These are phyloP conservation scores for Mycena albidolilacea DNA, from an alignment of 768 basidiomycete species.

Conservation along the genomic window DNA sequence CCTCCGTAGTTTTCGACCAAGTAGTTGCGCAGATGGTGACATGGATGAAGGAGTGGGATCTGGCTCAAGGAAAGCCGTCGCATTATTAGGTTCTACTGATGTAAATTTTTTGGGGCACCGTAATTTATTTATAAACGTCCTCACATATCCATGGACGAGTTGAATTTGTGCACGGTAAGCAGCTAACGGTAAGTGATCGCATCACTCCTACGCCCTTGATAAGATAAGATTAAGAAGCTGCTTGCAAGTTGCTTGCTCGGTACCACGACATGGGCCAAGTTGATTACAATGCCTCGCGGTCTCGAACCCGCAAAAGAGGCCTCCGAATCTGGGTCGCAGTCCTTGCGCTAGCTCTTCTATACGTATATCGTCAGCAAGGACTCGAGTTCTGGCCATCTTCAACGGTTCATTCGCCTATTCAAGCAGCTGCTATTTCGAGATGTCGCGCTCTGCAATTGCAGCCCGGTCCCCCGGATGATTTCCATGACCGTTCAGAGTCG, in stretches of 20 bases:
- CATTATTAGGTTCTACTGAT: too few species aligned
- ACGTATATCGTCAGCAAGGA: not conserved
- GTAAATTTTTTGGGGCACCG: too few species aligned
- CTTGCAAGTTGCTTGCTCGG: not conserved
- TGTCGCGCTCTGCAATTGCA: slow-evolving; percentile 60
- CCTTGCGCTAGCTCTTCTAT: slow-evolving; percentile 35
- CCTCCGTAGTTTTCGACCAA: slow-evolving; percentile 28
- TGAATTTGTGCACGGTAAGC: too few species aligned
- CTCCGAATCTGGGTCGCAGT: slow-evolving; percentile 44
- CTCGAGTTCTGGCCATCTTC: slow-evolving; percentile 1
- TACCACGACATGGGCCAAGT: not conserved
- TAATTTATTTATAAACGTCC: too few species aligned
- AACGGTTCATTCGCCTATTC: not conserved
- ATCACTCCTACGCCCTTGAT: not conserved
- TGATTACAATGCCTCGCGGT: slow-evolving; percentile 41
- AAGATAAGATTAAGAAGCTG: not conserved
- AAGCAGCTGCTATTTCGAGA: slow-evolving; percentile 50
- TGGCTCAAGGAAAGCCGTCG: not conserved
- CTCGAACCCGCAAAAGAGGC: not conserved
- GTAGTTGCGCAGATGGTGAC: slow-evolving; percentile 32
- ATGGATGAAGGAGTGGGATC: slow-evolving; percentile 36
- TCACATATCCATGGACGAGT: too few species aligned
- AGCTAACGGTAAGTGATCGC: too few species aligned
- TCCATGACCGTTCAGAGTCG: slow-evolving; percentile 65
- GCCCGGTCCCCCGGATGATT: slow-evolving; percentile 63